Base-by-base conservation (phyloP, 129 eudicot genomes). In the Smallanthus sonchifolius region DNA sequence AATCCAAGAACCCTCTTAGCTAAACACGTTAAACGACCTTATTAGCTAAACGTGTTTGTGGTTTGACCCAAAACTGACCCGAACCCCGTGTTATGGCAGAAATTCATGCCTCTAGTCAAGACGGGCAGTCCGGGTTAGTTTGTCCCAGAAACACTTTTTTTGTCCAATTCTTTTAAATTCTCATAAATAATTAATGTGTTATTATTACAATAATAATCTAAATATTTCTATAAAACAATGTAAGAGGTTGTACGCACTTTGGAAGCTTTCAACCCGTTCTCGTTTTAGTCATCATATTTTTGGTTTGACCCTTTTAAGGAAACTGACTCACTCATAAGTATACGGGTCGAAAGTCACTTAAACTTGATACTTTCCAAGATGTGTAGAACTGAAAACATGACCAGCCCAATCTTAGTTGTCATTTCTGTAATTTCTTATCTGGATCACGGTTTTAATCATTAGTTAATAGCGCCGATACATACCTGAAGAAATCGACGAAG, bases 401-500 rank as follows among this genome's bases (percentile, higher is more conserved):
- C 15, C 56, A 49, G 5, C 56, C 56, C 13, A 11, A 2, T 44
- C 49, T 9, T 44, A 44, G 2, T 44, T 3, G 16, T 45, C 16
- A 45, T 11, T 45, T 45, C 51, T 11, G 11, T 45, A 11, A 4
- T 10, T 3, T 45, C n/a, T 3, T 45, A 44, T 11, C 5, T 45
- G 6, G 14, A 63, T 49, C 48, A 20, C 14, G 7, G 35, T 49
- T 32, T 74, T 35, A 14, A 63, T 64, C 0, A 15, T 38, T 20
- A 65, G 15, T 40, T 40, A 34, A 67, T 67, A 65, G 48, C n/a
- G 34, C 45, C 13, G 15, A 43, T 2, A 10, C 36, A 34, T 84
- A 91, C 97, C 93, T 94, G 99, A 55, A 91, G 82, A 79, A 95
- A 91, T 16, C 99, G 90, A n/a, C 99, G 89, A 34, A 95, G 83